Evolutionary conservation across 2,329 filamentous ascomycete species (phyloP).

Genomic region (Exophiala spinifera): DNA sequence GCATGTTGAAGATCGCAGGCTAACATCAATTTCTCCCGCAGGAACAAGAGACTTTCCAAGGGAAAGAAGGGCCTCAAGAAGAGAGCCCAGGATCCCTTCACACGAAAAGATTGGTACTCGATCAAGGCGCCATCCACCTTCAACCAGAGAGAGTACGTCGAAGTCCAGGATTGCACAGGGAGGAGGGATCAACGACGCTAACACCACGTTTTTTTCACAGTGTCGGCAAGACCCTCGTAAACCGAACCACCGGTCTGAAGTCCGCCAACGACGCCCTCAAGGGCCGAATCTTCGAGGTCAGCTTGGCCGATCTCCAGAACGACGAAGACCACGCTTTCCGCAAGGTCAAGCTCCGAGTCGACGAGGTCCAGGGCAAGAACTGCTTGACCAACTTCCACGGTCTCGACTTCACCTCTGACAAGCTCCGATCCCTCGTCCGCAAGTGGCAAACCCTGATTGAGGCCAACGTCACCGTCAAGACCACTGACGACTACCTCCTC

Average conservation of each 20-base stretch:
- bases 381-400: constrained; percentile 99
- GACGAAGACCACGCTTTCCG: constrained; percentile 99
- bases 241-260: constrained; percentile 99
- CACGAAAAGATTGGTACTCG: constrained; percentile 98
- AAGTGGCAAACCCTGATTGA: constrained; percentile 99
- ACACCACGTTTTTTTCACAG: constrained; percentile 53
- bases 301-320: constrained; percentile 97
- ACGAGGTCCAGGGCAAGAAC: constrained; percentile 99
- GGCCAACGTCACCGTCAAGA: constrained; percentile 99
- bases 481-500: constrained; percentile 99
- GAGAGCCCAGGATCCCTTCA: constrained; percentile 96
- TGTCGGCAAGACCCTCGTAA: constrained; percentile 99
- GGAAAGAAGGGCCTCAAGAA: constrained; percentile 99
- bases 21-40: constrained; percentile 35
- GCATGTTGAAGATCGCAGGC: neutral
- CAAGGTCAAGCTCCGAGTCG: constrained; percentile 97
- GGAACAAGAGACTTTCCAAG: constrained; percentile 99
- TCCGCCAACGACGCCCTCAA: constrained; percentile 99
- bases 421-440: constrained; percentile 96
- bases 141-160: constrained; percentile 87
- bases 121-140: constrained; percentile 98
- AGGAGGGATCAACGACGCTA: constrained; percentile 23
- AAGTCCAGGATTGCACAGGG: constrained; percentile 21
- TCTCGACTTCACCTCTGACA: constrained; percentile 99
- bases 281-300: constrained; percentile 98